Evolutionary conservation across 106 monocot genomes (phyloP), one percentile per base, ranked within the genome.

Genomic region (Acorus calamus): DNA sequence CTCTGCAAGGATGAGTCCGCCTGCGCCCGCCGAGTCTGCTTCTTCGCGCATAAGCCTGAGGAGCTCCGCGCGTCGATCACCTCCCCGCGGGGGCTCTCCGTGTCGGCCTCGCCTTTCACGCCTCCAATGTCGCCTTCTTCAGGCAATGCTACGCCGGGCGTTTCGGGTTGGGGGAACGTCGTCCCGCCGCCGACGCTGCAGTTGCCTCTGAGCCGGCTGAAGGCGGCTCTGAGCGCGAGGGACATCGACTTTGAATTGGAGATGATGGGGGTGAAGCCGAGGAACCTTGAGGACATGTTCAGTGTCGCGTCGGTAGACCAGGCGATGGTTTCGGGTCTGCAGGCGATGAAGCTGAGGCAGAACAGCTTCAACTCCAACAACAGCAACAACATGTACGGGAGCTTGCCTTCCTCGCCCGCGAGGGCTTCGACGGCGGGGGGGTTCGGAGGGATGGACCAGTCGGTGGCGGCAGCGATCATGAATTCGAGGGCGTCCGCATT

Each of bases 31-130:
- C 69, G 83, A 5, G 84, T 93, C 10, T 93, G 93, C 63, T 93
- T 93, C 83, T 93, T 93, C 14, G 93, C 93, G 2, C 93, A 93
- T 73, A 85, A 83, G 71, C 70, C 59, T 11, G 88, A 93, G 66
- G 93, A 93, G 85, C 82, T 92, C 55, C 77, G 92, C 6, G 50
- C 82, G 0, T 80, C 80, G 4, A 75, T 79, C 49, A 74, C 79
- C 13, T 71, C 28, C 28, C 28, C 28, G 28, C 28, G 28, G 28
- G 28, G 28, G 28, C 28, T 28, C 28, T 28, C 28, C 28, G 28
- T 0, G 28, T 28, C 28, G 28, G 28, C 28, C 28, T 28, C 28
- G 28, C 28, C 28, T 28, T 28, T 28, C 28, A 28, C 28, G 28
- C 64, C 70, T 44, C 76, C 81, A 0, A 62, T 66, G 52, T 71